Evolutionary conservation across 306 rosid genomes (phyloP), one percentile per base, ranked within the genome.

Genomic region (Fagus crenata): DNA sequence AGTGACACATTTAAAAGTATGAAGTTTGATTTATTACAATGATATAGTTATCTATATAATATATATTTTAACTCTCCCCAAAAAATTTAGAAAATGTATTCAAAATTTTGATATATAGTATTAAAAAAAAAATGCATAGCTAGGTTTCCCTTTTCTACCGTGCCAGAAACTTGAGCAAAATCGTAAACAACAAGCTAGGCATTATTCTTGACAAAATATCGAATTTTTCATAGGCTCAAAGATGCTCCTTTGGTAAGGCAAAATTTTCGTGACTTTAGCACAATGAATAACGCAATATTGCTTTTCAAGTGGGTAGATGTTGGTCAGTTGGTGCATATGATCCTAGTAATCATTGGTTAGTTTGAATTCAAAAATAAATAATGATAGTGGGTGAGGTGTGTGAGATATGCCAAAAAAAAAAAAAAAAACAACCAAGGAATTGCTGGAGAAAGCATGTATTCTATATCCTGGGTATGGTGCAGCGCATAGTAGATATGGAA

Each of bases 261-360:
- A 63, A 63, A 36, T 36, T 36, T 36, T 36, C 69, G 3, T 4
- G 39, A 33, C 18, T 11, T 40, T 2, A 32, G 69, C 13, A 36
- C 17, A 14, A 61, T 61, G 68, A 61, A 13, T 15, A 64, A 64
- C 46, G 7, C 28, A 14, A 15, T 36, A 41, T 28, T 65, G 35
- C 73, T 79, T 61, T 72, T 40, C 39, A 53, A 67, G 59, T 63
- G 73, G 71, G 63, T 72, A 53, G 67, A 31, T 41, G 35, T 73
- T 64, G 71, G 43, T 73, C 78, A 54, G 35, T 73, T 64, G 71
- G 43, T 73, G 82, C 67, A 18, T 6, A 53, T 37, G 3, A 1
- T 41, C 43, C 63, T 35, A 49, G 11, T 1, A 51, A 76, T 75
- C 22, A 40, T 5, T 7, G 72, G 41, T 53, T 53, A 49, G 74